These are phyloP conservation scores for Zoysia japonica DNA, from an alignment of 176 grass and related monocot genomes.

Conservation along the genomic window DNA sequence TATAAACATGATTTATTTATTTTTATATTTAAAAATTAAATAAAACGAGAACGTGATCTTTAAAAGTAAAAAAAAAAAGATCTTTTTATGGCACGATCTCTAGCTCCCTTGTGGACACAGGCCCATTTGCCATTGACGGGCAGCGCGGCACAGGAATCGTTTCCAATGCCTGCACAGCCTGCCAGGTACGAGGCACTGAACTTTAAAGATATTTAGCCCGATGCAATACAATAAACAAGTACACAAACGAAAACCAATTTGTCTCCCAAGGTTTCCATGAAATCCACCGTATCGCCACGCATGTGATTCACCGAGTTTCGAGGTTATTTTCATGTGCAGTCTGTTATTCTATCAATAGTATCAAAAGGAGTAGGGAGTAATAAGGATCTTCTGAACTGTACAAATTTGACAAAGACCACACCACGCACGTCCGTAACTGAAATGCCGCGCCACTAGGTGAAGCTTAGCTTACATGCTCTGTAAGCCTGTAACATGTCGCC, in stretches of 20 bases:
- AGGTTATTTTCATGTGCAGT: neutral
- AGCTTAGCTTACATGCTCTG: too few relatives aligned
- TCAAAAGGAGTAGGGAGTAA: neutral
- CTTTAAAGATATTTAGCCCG: neutral
- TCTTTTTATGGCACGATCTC: too few relatives aligned
- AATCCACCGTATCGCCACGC: neutral
- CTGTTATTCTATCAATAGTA: neutral
- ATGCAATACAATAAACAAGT: neutral
- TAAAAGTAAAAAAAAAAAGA: too few relatives aligned
- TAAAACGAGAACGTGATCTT: too few relatives aligned
- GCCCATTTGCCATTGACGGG: too few relatives aligned
- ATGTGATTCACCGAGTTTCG: constrained; percentile 21
- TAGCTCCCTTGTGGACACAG: too few relatives aligned
- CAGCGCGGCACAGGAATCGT: too few relatives aligned
- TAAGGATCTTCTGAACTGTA: neutral
- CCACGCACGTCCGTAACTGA: neutral
- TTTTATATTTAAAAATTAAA: too few relatives aligned
- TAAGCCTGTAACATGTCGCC: neutral
- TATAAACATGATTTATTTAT: too few relatives aligned
- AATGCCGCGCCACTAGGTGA: neutral
- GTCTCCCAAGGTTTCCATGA: neutral
- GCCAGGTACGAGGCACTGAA: neutral
- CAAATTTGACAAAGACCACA: neutral
- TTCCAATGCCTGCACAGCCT: too few relatives aligned
- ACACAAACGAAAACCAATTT: neutral